These are phyloP conservation scores for Mycena sp. DNA, from an alignment of 1,284 basidiomycete genomes.

Conservation along the genomic window DNA sequence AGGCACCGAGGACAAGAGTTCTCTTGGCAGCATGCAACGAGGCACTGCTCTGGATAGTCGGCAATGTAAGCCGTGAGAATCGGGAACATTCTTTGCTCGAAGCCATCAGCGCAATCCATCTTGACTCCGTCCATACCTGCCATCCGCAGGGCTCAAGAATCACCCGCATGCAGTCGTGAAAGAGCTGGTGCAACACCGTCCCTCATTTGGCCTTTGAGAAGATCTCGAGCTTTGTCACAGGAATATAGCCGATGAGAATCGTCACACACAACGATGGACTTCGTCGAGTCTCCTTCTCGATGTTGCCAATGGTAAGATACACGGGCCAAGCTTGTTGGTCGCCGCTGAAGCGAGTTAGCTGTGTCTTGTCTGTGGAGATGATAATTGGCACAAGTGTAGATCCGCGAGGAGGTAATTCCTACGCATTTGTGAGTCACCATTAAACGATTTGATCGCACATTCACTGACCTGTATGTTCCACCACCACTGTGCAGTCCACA, in stretches of 20 bases:
- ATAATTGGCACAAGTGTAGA: conserved; percentile 47
- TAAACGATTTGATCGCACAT: background rate
- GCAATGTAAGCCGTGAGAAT: conserved; percentile 52
- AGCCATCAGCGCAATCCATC: conserved; percentile 47
- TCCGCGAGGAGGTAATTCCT: conserved; percentile 39
- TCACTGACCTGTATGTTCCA: conserved; percentile 29
- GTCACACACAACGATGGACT: conserved; percentile 37
- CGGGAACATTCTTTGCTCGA: conserved; percentile 40
- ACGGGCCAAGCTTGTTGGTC: conserved; percentile 47
- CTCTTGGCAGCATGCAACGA: conserved; percentile 43
- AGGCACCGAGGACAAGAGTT: conserved; percentile 41
- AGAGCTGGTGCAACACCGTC: conserved; percentile 37
- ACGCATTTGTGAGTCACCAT: background rate
- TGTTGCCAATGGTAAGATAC: conserved; percentile 51
- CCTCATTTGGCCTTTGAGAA: conserved; percentile 36
- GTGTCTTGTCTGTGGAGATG: conserved; percentile 50
- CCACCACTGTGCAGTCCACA: conserved; percentile 15
- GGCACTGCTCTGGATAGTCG: conserved; percentile 55
- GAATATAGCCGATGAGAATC: conserved; percentile 51
- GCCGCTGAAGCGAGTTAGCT: conserved; percentile 45
- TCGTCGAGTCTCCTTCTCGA: conserved; percentile 41
- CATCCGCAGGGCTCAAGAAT: conserved; percentile 36
- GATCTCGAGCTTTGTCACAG: conserved; percentile 48
- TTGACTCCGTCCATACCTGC: conserved; percentile 41
- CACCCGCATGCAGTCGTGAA: conserved; percentile 37